These are phyloP conservation scores for Talaromyces sp. DNA, from an alignment of 2,329 filamentous ascomycete genomes.

Conservation along the genomic window DNA sequence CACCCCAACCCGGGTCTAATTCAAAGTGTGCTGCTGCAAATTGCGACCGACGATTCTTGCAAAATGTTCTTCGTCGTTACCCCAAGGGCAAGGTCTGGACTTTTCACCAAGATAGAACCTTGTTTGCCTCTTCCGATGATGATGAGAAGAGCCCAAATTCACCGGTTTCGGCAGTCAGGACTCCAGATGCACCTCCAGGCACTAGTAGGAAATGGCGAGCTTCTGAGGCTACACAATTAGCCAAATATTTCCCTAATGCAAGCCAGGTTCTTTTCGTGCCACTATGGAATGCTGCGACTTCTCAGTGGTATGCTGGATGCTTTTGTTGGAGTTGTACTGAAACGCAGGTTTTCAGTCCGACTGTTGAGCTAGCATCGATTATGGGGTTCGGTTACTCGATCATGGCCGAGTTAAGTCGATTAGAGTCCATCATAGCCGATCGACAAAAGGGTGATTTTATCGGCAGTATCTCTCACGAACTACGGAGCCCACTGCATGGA, in stretches of 20 bases:
- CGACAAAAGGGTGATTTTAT: conserved; percentile 43
- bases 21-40: conserved; percentile 26
- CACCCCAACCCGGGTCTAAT: conserved; percentile 26
- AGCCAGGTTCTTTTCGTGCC: conserved; percentile 49
- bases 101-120: conserved; percentile 40
- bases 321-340: conserved; percentile 41
- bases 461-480: conserved; percentile 41
- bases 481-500: conserved; percentile 40
- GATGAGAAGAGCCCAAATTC: conserved; percentile 24
- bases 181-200: conserved; percentile 20
- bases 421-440: conserved; percentile 40
- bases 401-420: conserved; percentile 40
- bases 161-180: conserved; percentile 14
- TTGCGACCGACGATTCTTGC: conserved; percentile 29
- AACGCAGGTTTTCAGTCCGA: conserved; percentile 33
- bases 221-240: conserved; percentile 36
- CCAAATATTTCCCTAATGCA: conserved; percentile 44
- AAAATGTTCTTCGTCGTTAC: conserved; percentile 40
- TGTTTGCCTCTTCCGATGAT: conserved; percentile 45
- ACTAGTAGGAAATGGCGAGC: conserved; percentile 27
- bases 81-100: conserved; percentile 47
- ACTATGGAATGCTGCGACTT: conserved; percentile 46
- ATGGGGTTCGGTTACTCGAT: conserved; percentile 39
- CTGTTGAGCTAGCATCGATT: conserved; percentile 37
- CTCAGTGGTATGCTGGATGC: conserved; percentile 44